A percentile compares a stretch with the other conserved stretches of the same genome.
phyloP scores from a whole-genome alignment of 768 basidiomycete genomes.

The Termitomyces titanicus region DNA sequence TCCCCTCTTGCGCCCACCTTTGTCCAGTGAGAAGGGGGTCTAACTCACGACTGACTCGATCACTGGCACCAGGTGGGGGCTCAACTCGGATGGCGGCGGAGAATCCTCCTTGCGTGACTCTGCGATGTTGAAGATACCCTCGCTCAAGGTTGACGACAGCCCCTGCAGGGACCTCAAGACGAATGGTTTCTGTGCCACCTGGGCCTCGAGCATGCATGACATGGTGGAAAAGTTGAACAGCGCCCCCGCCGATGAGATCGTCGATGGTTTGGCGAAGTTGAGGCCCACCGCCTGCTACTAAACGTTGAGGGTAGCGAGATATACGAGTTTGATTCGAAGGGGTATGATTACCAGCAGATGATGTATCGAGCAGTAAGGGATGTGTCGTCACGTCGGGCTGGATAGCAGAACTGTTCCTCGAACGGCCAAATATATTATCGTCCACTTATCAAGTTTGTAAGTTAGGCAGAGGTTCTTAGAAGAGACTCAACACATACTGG shows the following conservation, averaged over 20 bases:
- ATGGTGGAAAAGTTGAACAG: constrained; percentile 80
- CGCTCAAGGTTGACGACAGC: constrained; percentile 60
- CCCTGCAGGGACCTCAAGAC: constrained; percentile 71
- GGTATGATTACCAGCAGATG: constrained; percentile 39
- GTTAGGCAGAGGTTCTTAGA: constrained; percentile 4
- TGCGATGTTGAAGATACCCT: constrained; percentile 44
- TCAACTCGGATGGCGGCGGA: constrained; percentile 65
- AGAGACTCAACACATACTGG: constrained; percentile 31
- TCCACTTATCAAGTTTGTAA: constrained; percentile 31
- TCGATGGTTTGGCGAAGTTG: constrained; percentile 77
- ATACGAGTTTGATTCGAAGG: constrained; percentile 42
- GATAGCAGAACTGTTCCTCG: constrained; percentile 44
- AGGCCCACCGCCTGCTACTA: constrained; percentile 43
- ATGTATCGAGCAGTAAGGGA: constrained; percentile 72
- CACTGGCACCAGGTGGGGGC: constrained; percentile 37
- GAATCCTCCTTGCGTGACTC: constrained; percentile 42
- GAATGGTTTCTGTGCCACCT: constrained; percentile 61
- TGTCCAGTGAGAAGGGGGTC: constrained; percentile 79
- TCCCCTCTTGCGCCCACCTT: constrained; percentile 88
- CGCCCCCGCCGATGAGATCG: constrained; percentile 76
- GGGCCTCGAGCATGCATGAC: constrained; percentile 61
- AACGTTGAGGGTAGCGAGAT: constrained; percentile 54
- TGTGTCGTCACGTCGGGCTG: constrained; percentile 75
- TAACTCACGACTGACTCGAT: constrained; percentile 57
- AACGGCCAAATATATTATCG: constrained; percentile 64